Conservation (phyloP, 2,329 filamentous ascomycete species). For the Ilyonectria mors-panacis region DNA sequence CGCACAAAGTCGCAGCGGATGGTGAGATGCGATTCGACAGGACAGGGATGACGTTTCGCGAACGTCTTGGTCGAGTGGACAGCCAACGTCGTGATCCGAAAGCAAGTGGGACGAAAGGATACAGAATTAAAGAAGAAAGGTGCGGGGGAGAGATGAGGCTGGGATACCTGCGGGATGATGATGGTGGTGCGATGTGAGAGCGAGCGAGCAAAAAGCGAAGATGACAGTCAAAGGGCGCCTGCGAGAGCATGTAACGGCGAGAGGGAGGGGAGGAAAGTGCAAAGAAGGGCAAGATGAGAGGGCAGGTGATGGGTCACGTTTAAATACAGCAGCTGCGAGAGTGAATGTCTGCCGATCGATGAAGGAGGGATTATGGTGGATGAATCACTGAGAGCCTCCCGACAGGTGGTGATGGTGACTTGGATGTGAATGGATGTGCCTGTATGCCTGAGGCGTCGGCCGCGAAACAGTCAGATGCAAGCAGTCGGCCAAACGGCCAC, state of each 20-base stretch:
- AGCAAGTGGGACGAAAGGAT: conserved; percentile 1
- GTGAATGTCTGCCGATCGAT: neutral
- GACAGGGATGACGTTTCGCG: conserved; percentile 1
- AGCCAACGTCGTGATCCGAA: neutral
- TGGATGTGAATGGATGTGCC: no score
- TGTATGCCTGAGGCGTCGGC: neutral
- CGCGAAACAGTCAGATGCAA: neutral
- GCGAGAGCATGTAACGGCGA: neutral
- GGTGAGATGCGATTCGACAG: conserved; percentile 4
- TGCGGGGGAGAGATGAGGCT: neutral
- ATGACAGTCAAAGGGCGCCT: neutral
- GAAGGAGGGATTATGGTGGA: neutral
- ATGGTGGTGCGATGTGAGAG: neutral
- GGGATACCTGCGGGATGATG: neutral
- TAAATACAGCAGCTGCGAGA: neutral
- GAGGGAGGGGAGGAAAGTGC: neutral
- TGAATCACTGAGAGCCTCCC: neutral
- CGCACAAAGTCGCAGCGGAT: neutral
- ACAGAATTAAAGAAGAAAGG: neutral
- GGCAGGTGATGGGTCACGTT: neutral
- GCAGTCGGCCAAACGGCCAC: no score
- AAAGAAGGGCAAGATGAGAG: neutral
- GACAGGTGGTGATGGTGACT: neutral
- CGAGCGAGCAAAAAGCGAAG: neutral
- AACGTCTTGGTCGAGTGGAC: neutral